Percentiles rank a stretch among this genome's conserved stretches.
These are phyloP conservation scores for Limnanthes douglasii DNA, from an alignment of 345 rosid species.

Conservation along the genomic window DNA sequence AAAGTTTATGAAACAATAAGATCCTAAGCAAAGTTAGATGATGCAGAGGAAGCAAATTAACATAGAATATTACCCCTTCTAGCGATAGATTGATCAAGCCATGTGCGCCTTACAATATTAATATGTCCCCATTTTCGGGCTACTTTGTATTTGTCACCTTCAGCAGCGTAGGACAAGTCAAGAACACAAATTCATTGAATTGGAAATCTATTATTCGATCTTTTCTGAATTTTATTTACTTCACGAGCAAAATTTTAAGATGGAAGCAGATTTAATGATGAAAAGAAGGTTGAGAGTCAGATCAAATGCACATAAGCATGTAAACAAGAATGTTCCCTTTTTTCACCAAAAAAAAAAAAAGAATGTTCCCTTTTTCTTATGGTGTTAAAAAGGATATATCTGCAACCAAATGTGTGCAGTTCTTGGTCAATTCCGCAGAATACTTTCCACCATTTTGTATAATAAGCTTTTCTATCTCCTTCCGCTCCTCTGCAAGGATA, in stretches of 20 bases:
- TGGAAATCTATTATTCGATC: not conserved
- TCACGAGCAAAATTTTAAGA: too few relatives aligned
- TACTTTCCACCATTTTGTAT: conserved; percentile 72
- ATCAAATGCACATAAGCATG: too few relatives aligned
- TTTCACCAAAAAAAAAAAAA: too few relatives aligned
- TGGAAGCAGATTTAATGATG: too few relatives aligned
- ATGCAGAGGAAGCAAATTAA: conserved; percentile 5
- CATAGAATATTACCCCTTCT: conserved; percentile 47
- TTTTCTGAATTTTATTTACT: not conserved
- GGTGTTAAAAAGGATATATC: conserved; percentile 64
- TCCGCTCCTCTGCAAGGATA: conserved; percentile 50
- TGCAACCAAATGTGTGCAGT: conserved; percentile 83
- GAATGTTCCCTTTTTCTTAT: conserved; percentile 4
- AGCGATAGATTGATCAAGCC: conserved; percentile 77
- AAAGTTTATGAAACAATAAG: conserved; percentile 9
- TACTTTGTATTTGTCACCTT: conserved; percentile 90
- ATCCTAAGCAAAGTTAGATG: conserved; percentile 4
- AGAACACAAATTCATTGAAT: conserved; percentile 16
- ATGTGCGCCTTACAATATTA: conserved; percentile 63
- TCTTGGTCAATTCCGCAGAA: conserved; percentile 68
- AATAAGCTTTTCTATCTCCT: conserved; percentile 49
- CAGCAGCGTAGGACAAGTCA: conserved; percentile 58
- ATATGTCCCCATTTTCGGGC: conserved; percentile 85
- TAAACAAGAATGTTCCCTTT: too few relatives aligned
- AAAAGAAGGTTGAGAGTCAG: too few relatives aligned